Percentiles rank a stretch among this genome's conserved stretches.
Evolutionary conservation across 148 eudicot genomes (phyloP).

Genomic region (Fagopyrum esculentum): DNA sequence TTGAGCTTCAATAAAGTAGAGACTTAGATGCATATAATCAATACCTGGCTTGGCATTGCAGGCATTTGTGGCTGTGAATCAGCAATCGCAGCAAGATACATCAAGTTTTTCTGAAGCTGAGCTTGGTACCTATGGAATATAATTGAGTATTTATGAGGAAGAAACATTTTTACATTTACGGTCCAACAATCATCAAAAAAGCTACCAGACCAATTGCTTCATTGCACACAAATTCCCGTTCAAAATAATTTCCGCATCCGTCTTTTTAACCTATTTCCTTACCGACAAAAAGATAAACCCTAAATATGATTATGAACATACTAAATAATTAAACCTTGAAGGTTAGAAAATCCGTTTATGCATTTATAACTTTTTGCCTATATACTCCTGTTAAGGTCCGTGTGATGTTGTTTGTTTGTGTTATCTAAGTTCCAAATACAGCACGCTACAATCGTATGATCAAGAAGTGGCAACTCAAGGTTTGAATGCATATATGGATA

Average conservation of each 20-base stretch:
- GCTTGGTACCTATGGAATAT: conserved; percentile 68
- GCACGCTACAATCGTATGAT: neutral
- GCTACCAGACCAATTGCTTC: neutral
- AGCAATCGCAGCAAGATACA: conserved; percentile 97
- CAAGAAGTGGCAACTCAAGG: neutral
- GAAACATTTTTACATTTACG: neutral
- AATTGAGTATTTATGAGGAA: neutral
- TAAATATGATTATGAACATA: no score
- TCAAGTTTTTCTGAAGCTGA: conserved; percentile 89
- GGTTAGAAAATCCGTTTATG: no score
- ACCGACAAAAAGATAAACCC: neutral
- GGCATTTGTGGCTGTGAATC: conserved; percentile 97
- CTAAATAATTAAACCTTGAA: no score
- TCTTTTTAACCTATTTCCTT: no score
- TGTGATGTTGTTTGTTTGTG: neutral
- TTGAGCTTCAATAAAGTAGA: neutral
- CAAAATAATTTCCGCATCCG: no score
- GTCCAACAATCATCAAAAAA: neutral
- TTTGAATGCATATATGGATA: neutral
- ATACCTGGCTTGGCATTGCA: conserved; percentile 61
- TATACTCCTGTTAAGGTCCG: neutral
- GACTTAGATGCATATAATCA: neutral
- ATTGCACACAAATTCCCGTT: neutral
- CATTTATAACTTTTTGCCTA: neutral
- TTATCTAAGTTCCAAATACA: neutral